Base-by-base conservation (phyloP, 148 eudicot genomes). In the Rheum nobile region DNA sequence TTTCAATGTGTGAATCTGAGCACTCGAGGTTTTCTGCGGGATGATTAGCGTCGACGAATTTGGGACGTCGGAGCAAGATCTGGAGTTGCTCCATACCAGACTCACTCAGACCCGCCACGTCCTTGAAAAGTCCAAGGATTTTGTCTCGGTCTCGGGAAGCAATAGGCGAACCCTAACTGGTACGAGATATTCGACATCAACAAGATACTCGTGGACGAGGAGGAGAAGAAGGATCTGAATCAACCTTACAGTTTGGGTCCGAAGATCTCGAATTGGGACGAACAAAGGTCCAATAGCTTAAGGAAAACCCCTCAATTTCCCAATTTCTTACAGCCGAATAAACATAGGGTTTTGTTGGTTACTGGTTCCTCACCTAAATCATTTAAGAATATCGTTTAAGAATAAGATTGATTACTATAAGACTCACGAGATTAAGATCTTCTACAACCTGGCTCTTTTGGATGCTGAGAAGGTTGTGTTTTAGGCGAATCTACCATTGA, bases 321-420 rank as follows among this genome's bases (percentile, higher is more conserved):
- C 0, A 91, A 84, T 29, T 83, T 79, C 63, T 13, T 89, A 14
- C 77, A 63, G 34, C 88, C 83, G 29, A 74, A 76, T 43, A 90
- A 88, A 73, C 94, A 94, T 12, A 43, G 92, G 77, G 91, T 91
- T 41, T 67, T 89, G n/a, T 48, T 91, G 41, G 91, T 89, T 1
- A 91, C 94, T 16, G 92, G 94, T 28, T 87, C 92, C 0, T 81
- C 88, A 19, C 97, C 97, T 3, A 85, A 88, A 46, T 87, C 97
- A 0, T 89, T 93, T 74, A 91, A 91, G 72, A 87, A 87, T 55
- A 55, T 80, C 94, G 12, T 83, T 91, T 21, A 89, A 89, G 87
- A 91, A 91, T 68, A 91, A 91, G 84, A 91, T 91, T 19, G 97
- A 91, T 77, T 91, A 91, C 31, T 91, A 93, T 76, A 79, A 93